phyloP scores from a whole-genome alignment of 2,329 filamentous ascomycete species.

The Trichoderma citrinoviride region DNA sequence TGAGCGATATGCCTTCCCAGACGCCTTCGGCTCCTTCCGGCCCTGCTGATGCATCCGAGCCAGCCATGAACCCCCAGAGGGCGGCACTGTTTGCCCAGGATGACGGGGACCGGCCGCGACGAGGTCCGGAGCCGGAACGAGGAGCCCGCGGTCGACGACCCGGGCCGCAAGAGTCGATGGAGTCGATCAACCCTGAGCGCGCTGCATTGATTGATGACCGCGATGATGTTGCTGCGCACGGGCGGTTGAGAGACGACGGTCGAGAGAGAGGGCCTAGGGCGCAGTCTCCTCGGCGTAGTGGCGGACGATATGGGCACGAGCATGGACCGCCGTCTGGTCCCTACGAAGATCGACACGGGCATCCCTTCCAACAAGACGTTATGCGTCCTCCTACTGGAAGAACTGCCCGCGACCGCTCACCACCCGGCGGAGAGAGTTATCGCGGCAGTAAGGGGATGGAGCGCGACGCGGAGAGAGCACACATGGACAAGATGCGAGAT shows the following conservation, averaged over 20 bases:
- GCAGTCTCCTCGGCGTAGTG: slow-evolving; percentile 51
- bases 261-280: slow-evolving; percentile 42
- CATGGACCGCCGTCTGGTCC: slow-evolving; percentile 34
- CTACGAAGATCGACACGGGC: slow-evolving; percentile 49
- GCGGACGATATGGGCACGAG: slow-evolving; percentile 35
- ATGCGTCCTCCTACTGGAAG: slow-evolving; percentile 31
- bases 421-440: slow-evolving; percentile 28
- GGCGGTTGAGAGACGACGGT: slow-evolving; percentile 45
- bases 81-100: slow-evolving; percentile 48
- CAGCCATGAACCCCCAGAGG: slow-evolving; percentile 55
- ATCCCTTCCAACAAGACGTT: slow-evolving; percentile 38
- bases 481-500: slow-evolving; percentile 43
- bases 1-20: slow-evolving; percentile 31
- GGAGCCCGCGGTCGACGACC: slow-evolving; percentile 31
- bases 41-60: slow-evolving; percentile 38
- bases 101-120: slow-evolving; percentile 28
- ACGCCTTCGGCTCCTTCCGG: slow-evolving; percentile 30
- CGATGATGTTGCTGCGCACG: slow-evolving; percentile 34
- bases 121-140: slow-evolving; percentile 34
- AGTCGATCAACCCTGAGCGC: slow-evolving; percentile 49
- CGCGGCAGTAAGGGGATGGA: slow-evolving; percentile 41
- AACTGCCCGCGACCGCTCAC: slow-evolving; percentile 36
- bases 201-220: slow-evolving; percentile 45
- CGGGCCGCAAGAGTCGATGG: slow-evolving; percentile 32
- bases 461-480: slow-evolving; percentile 36